Conservation (phyloP, 345 rosid species). For the Acer yangbiense region DNA sequence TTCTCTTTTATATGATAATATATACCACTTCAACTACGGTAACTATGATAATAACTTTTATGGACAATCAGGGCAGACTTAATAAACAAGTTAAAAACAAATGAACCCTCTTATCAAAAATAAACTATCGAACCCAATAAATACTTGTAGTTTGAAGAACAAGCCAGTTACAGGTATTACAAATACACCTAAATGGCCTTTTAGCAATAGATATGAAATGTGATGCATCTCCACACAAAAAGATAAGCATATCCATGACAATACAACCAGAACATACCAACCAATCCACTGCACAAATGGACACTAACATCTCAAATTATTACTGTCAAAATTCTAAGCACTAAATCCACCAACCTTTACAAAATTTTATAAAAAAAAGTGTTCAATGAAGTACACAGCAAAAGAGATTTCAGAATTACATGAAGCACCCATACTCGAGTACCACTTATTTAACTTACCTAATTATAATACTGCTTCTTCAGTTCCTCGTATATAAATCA, state of each 20-base stretch:
- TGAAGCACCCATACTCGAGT: background rate
- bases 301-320: background rate
- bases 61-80: background rate
- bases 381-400: background rate
- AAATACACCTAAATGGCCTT: background rate
- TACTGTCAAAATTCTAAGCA: background rate
- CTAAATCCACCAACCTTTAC: background rate
- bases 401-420: background rate
- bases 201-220: background rate
- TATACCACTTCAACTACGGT: constrained; percentile 13
- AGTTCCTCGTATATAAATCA: background rate
- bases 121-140: background rate
- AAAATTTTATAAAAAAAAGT: background rate
- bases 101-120: background rate
- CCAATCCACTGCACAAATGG: background rate
- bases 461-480: background rate
- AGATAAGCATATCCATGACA: background rate
- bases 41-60: background rate
- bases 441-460: background rate
- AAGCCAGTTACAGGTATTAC: background rate
- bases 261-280: background rate
- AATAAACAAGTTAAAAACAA: constrained; percentile 8
- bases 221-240: background rate
- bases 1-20: constrained; percentile 15
- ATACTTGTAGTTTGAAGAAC: background rate